phyloP scores from a whole-genome alignment of 495 filamentous ascomycete species.

The Aspergillus egyptiacus region DNA sequence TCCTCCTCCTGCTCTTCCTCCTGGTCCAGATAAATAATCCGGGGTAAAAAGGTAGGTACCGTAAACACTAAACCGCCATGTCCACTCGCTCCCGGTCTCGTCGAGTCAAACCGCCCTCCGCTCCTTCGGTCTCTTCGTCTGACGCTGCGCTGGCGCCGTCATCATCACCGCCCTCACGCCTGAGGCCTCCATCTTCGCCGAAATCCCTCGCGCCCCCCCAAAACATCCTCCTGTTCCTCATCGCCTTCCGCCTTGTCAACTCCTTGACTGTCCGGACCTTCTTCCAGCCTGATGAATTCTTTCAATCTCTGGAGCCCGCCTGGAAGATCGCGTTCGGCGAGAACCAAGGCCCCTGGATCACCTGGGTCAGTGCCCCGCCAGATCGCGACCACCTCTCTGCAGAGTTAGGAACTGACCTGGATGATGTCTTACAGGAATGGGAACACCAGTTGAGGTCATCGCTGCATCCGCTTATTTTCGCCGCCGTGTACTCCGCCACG shows the following conservation, averaged over 20 bases:
- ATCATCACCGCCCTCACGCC: constrained; percentile 2
- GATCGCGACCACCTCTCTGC: neutral
- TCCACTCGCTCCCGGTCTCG: constrained; percentile 7
- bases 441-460: constrained; percentile 82
- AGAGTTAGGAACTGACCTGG: constrained; percentile 5
- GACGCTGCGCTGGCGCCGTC: neutral
- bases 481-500: constrained; percentile 61
- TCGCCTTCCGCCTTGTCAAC: constrained; percentile 78
- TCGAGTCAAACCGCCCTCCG: neutral
- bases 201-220: constrained; percentile 12
- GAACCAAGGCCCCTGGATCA: constrained; percentile 81
- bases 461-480: constrained; percentile 83
- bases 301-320: constrained; percentile 91
- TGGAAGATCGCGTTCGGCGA: constrained; percentile 83
- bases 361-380: constrained; percentile 63
- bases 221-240: constrained; percentile 46
- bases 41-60: too few relatives aligned
- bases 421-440: constrained; percentile 71
- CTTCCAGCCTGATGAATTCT: constrained; percentile 99
- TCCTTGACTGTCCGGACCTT: constrained; percentile 83
- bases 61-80: constrained; percentile 8
- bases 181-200: constrained; percentile 11
- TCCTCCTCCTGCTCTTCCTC: neutral
- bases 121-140: neutral
- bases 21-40: neutral